Evolutionary conservation across 208 protist species (phyloP), one percentile per base, ranked within the genome.

Genomic region (Trypanosoma caninum): DNA sequence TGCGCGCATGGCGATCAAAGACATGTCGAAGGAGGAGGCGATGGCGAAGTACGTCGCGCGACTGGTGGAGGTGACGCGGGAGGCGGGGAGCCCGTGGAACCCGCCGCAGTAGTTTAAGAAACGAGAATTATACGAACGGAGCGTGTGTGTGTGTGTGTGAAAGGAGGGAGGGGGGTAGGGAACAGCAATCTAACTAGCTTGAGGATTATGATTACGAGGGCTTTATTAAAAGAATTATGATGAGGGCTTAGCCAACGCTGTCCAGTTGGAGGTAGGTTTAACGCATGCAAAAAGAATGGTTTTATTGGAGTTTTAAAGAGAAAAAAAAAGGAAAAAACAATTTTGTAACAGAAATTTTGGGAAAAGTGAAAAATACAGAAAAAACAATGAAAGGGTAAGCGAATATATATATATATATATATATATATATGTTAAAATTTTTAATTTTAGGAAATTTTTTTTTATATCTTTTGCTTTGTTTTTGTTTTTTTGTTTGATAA

Each of bases 1-100:
- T 62, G 94, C 93, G 14, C 98, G 96, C 93, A 86, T 90, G 44
- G 66, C 40, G 25, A 46, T 72, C 48, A 97, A 97, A 77, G 96
- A 93, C 57, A 95, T 89, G 74, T 81, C 71, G 45, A 44, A 84
- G 41, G 95, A 97, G 8, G 93, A 94, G 38, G 96, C 97, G 57
- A 95, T 89, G 87, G 56, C 57, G 25, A 57, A 80, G 34, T 99
- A 99, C 68, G 80, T 98, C 38, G 76, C 76, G 55, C 70, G 46
- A 11, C 81, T 94, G 16, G 62, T 86, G 23, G 71, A 80, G 47
- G 72, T 89, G 57, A 80, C 84, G 34, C 73, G 62, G 58, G 64
- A 79, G 61, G 76, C 72, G 45, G 83, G 81, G 23, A 42, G 84
- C 33, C 65, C 69, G 38, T 95, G 84, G 89, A 86, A 51, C 51